Evolutionary conservation across 1,139 yeast species (phyloP), one percentile per base, ranked within the genome.

Genomic region (Diutina pseudorugosa): DNA sequence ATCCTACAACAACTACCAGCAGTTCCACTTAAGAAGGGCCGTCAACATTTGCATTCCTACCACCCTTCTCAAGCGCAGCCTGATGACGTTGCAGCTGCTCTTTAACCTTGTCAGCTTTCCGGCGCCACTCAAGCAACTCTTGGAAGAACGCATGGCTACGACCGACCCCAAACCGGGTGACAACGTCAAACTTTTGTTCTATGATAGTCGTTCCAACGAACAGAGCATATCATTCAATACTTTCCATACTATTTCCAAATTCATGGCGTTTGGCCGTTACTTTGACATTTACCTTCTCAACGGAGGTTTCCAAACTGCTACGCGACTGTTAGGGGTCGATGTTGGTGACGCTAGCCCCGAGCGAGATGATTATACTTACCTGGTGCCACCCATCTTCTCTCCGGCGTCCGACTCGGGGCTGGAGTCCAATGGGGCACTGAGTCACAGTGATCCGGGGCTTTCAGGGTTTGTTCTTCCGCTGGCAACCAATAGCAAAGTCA

Each of bases 391-490:
- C 6, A 45, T 45, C 4, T 45, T 45, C n/a, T 45, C 49, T 4
- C 49, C 49, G n/a, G 18, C 40, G 3, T 8, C 36, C 16, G 36
- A 27, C 18, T 12, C 40, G 21, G 19, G 20, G 2, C 12, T 16
- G 14, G 36, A 30, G 6, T 30, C 36, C 40, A 27, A 4, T 12
- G 14, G 8, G 7, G 19, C 18, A 3, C 12, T 14, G 40, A 33
- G 23, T 16, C 18, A 20, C 8, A 8, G 41, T 16, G 36, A 30
- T 14, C n/a, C 11, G 36, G 36, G 36, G 36, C 27, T 45, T 4
- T 27, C 49, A 4, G 49, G 49, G n/a, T 45, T 45, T 45, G 40
- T 45, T 11, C 40, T 45, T 9, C 49, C 49, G 16, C 49, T 45
- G 49, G 49, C 49, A 9, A 16, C 49, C 5, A 12, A 18, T 2